Evolutionary conservation across 2,329 filamentous ascomycete genomes (phyloP).

Genomic region (Fusarium sp.): DNA sequence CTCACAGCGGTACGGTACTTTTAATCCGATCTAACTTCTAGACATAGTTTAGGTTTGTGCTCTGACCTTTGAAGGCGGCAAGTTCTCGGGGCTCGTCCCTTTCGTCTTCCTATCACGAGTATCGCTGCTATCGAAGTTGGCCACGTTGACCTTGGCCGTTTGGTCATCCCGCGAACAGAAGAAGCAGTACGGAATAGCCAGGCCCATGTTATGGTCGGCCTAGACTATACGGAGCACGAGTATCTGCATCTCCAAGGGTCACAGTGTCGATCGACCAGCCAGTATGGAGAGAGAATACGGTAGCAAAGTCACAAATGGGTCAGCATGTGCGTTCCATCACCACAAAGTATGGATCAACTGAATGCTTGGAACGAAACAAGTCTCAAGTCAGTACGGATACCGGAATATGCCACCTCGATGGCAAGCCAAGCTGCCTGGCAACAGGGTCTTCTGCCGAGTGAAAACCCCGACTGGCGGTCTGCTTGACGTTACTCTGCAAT

Average conservation of each 20-base stretch:
- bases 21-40: slow-evolving; percentile 23
- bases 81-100: not conserved
- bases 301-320: slow-evolving; percentile 36
- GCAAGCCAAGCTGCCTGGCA: slow-evolving; percentile 24
- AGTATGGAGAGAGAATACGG: slow-evolving; percentile 27
- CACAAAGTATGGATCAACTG: slow-evolving; percentile 24
- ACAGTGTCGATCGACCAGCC: slow-evolving; percentile 29
- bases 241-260: slow-evolving; percentile 29
- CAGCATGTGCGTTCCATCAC: slow-evolving; percentile 26
- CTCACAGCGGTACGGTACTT: slow-evolving; percentile 14
- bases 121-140: not conserved
- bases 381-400: slow-evolving; percentile 18
- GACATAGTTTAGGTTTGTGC: slow-evolving; percentile 35
- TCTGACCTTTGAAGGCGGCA: slow-evolving; percentile 28
- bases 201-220: not conserved
- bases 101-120: slow-evolving; percentile 5
- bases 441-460: slow-evolving; percentile 36
- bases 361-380: slow-evolving; percentile 18
- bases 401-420: slow-evolving; percentile 6
- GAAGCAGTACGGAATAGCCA: not conserved
- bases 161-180: not conserved
- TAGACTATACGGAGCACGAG: slow-evolving; percentile 4
- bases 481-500: slow-evolving; percentile 28
- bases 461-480: slow-evolving; percentile 44
- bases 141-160: slow-evolving; percentile 14